Evolutionary conservation across 192 early-diverging fungal genomes (phyloP).

Genomic region (Backusella westeae): DNA sequence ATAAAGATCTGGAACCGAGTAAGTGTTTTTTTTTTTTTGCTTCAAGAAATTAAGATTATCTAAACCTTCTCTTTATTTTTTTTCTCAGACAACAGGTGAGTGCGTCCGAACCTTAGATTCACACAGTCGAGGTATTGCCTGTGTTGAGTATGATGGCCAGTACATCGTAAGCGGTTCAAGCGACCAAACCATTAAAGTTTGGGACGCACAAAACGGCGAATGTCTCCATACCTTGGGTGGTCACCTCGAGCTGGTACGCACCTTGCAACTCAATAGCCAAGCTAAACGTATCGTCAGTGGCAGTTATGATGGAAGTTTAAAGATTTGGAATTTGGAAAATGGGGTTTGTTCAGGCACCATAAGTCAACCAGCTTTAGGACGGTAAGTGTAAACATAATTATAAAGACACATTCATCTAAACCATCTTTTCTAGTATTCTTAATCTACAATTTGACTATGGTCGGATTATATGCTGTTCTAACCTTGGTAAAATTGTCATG

Average conservation of each 20-base stretch:
- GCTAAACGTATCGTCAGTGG: constrained; percentile 73
- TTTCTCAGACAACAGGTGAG: constrained; percentile 47
- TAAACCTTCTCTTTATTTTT: background rate
- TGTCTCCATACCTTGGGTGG: constrained; percentile 49
- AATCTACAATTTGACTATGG: constrained; percentile 81
- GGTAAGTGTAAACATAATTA: constrained; percentile 4
- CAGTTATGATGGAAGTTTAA: constrained; percentile 85
- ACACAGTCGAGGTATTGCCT: constrained; percentile 79
- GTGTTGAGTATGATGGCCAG: constrained; percentile 83
- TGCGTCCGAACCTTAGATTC: constrained; percentile 74
- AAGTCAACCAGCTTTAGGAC: background rate
- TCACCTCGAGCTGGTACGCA: constrained; percentile 70
- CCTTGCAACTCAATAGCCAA: constrained; percentile 61
- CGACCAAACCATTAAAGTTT: constrained; percentile 79
- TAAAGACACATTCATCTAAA: background rate
- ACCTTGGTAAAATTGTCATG: constrained; percentile 67
- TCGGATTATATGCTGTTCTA: constrained; percentile 83
- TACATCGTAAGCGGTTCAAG: constrained; percentile 78
- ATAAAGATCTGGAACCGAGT: constrained; percentile 75
- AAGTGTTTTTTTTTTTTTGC: background rate
- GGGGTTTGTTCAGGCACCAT: constrained; percentile 38
- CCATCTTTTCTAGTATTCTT: constrained; percentile 54
- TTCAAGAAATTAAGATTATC: constrained; percentile 7
- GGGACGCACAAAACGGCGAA: constrained; percentile 44
- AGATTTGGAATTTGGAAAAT: constrained; percentile 79